phyloP scores from a whole-genome alignment of 257 asterid species.

The Craterostigma plantagineum region DNA sequence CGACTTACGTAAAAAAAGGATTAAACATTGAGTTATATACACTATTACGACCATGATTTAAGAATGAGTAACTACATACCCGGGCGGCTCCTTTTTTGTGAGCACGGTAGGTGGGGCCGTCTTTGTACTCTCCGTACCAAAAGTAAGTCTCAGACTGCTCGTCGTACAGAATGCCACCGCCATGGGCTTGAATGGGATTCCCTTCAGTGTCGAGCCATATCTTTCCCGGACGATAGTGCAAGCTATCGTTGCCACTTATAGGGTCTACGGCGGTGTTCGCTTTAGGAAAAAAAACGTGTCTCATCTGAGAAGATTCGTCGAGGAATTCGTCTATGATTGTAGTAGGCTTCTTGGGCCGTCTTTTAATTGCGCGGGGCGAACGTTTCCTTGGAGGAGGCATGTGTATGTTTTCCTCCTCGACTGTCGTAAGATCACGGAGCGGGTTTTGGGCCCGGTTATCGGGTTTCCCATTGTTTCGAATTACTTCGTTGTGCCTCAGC shows the following conservation, averaged over 20 bases:
- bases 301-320: constrained; percentile 68
- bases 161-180: constrained; percentile 88
- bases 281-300: constrained; percentile 71
- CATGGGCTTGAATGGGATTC: constrained; percentile 95
- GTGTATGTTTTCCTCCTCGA: constrained; percentile 72
- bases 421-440: constrained; percentile 51
- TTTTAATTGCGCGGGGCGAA: constrained; percentile 81
- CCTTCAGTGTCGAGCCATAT: constrained; percentile 93
- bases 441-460: constrained; percentile 15
- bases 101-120: constrained; percentile 93
- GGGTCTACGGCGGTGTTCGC: constrained; percentile 47
- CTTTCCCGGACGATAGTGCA: constrained; percentile 61
- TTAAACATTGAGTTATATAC: no score
- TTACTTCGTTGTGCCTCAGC: constrained; percentile 17
- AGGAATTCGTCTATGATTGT: constrained; percentile 78
- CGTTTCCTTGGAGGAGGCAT: constrained; percentile 71
- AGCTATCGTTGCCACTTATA: constrained; percentile 30
- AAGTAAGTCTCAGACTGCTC: constrained; percentile 47
- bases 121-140: constrained; percentile 98
- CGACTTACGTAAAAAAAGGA: no score
- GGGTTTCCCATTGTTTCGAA: constrained; percentile 12
- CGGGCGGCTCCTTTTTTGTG: constrained; percentile 92
- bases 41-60: neutral
- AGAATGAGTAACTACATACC: constrained; percentile 29
- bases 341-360: constrained; percentile 55